Evolutionary conservation across 768 basidiomycete genomes (phyloP), one percentile per base, ranked within the genome.

Genomic region (Leccinum uliginosum): DNA sequence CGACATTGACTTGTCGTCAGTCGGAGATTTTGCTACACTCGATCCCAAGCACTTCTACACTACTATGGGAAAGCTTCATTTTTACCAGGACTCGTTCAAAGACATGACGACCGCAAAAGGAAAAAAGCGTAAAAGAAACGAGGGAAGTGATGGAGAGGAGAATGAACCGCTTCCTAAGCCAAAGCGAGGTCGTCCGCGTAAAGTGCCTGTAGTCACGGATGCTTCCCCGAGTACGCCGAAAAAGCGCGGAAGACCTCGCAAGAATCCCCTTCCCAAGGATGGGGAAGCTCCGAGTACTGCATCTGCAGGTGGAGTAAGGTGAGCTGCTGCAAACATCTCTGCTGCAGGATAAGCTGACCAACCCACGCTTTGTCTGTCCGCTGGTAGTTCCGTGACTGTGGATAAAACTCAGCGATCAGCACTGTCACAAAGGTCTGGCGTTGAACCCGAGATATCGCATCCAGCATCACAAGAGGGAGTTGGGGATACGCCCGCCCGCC

Each of bases 171-270:
- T 45, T 53, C 64, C 56, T 38, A 72, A 63, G 56, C 62, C 26
- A 51, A 89, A 87, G 67, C 80, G 79, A 62, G 84, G 83, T 23
- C 73, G 83, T 34, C 81, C 87, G 43, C 74, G 77, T 54, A 88
- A 82, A 61, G 59, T 65, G 44, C 61, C 58, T 17, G 54, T 11
- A 26, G 54, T 8, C 23, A 50, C 51, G 32, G 57, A 64, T 48
- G 7, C 43, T 44, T 26, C 60, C 4, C 35, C 35, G 14, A 55
- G 59, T 19, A 57, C 59, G 14, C 66, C 71, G 29, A 79, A 72
- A 66, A 73, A 67, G 58, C 69, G 72, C 9, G 75, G 74, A 27
- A 67, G 74, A 27, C 73, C 73, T 29, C 71, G 65, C 48, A 75
- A 72, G 59, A 40, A 62, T 27, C 55, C 46, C 2, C 15, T 56